A percentile compares a stretch with the other conserved stretches of the same genome.
phyloP scores from a whole-genome alignment of 2,329 filamentous ascomycete genomes.

The Beauveria pseudobassiana region DNA sequence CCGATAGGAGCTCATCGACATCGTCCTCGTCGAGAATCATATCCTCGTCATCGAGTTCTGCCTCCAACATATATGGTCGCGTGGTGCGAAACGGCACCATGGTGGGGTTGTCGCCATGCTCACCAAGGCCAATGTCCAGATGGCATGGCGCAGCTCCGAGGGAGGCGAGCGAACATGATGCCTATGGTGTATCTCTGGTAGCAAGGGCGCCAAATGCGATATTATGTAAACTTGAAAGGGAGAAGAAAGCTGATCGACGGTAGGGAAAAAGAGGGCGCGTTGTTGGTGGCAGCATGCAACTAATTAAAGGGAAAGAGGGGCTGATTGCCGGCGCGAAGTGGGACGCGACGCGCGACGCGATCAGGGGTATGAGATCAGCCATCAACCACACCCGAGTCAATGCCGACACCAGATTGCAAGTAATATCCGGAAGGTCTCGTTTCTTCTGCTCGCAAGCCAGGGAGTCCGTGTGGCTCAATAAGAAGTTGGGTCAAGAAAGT shows the following conservation, averaged over 20 bases:
- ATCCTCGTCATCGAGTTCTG: not conserved
- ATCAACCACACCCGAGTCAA: not conserved
- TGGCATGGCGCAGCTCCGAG: constrained; percentile 18
- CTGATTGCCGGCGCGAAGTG: not conserved
- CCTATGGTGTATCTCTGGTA: not conserved
- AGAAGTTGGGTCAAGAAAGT: too few species aligned
- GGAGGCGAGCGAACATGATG: constrained; percentile 16
- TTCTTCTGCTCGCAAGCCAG: too few species aligned
- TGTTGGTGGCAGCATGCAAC: not conserved
- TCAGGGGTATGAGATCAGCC: not conserved
- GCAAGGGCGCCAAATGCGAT: not conserved
- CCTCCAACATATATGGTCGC: not conserved
- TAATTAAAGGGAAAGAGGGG: not conserved
- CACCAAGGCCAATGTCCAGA: constrained; percentile 18
- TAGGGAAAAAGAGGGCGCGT: not conserved
- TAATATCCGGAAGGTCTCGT: too few species aligned
- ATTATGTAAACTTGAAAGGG: not conserved
- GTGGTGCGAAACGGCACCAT: constrained; percentile 15
- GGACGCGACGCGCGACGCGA: constrained; percentile 3
- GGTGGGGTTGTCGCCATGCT: constrained; percentile 12
- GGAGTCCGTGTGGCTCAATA: too few species aligned
- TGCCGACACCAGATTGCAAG: not conserved
- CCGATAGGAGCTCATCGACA: not conserved
- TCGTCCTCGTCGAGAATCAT: not conserved
- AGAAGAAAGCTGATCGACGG: not conserved